A percentile compares a stretch with the other conserved stretches of the same genome.
Conservation (phyloP, 108 stramenopile species). For the Stephanodiscus triporus region DNA sequence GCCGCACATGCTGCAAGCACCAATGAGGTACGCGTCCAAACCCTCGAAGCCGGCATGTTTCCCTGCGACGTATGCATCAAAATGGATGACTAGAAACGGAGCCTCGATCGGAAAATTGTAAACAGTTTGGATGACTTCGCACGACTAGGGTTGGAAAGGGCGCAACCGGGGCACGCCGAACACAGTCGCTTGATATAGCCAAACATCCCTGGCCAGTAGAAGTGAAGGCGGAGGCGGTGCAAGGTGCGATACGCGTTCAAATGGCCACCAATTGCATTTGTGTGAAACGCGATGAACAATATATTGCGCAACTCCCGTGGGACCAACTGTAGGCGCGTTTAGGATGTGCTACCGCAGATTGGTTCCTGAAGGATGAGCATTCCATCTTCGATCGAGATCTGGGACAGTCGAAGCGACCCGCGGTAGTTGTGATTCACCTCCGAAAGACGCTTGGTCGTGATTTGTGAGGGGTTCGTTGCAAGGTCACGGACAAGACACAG, state of each 20-base stretch:
- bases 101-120: background rate
- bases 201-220: no score
- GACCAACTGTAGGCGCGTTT: background rate
- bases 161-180: no score
- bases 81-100: background rate
- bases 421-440: background rate
- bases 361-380: slow-evolving; percentile 11
- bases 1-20: no score
- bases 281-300: no score
- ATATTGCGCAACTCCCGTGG: background rate
- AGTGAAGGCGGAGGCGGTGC: no score
- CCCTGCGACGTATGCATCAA: no score
- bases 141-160: background rate
- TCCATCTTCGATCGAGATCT: background rate
- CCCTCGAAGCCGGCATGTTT: no score
- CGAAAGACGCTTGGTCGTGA: no score
- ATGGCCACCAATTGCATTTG: no score
- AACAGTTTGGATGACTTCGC: background rate
- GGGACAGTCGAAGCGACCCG: background rate
- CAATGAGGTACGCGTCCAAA: no score
- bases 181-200: no score
- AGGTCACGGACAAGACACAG: background rate
- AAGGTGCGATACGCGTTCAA: no score
- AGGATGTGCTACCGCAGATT: background rate
- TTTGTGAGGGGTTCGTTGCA: background rate